phyloP scores from a whole-genome alignment of 305 asterid species.

The Fraxinus platypoda region DNA sequence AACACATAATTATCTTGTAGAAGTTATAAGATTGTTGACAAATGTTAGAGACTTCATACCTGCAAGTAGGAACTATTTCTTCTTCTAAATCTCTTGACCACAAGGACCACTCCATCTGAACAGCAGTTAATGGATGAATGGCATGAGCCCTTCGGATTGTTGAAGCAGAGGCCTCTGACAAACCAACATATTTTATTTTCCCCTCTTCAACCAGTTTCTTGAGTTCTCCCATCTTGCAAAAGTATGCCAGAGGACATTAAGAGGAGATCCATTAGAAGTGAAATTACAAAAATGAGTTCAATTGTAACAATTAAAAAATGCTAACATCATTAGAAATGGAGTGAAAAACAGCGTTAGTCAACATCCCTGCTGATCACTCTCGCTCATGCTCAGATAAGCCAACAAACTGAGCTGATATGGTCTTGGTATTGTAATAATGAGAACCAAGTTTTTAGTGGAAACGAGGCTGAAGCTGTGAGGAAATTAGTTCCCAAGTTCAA shows the following conservation, averaged over 20 bases:
- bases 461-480: not conserved
- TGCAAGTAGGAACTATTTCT: constrained; percentile 33
- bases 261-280: not conserved
- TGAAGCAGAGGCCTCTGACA: constrained; percentile 34
- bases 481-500: not conserved
- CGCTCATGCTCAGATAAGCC: not conserved
- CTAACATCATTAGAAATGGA: not conserved
- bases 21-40: not conserved
- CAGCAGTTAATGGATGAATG: constrained; percentile 31
- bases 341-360: not conserved
- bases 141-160: constrained; percentile 44
- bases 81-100: constrained; percentile 38
- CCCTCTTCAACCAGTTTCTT: constrained; percentile 39
- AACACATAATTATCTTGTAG: not conserved
- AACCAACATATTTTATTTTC: constrained; percentile 29
- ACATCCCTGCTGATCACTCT: not conserved
- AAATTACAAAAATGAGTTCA: not conserved
- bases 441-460: not conserved
- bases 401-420: not conserved
- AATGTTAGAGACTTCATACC: constrained; percentile 6
- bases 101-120: constrained; percentile 36
- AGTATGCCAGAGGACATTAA: not conserved
- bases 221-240: constrained; percentile 34
- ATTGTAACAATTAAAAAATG: not conserved
- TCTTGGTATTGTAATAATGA: not conserved